These are phyloP conservation scores for Nannochloropsis oceanica DNA, from an alignment of 108 stramenopile species.

Conservation along the genomic window DNA sequence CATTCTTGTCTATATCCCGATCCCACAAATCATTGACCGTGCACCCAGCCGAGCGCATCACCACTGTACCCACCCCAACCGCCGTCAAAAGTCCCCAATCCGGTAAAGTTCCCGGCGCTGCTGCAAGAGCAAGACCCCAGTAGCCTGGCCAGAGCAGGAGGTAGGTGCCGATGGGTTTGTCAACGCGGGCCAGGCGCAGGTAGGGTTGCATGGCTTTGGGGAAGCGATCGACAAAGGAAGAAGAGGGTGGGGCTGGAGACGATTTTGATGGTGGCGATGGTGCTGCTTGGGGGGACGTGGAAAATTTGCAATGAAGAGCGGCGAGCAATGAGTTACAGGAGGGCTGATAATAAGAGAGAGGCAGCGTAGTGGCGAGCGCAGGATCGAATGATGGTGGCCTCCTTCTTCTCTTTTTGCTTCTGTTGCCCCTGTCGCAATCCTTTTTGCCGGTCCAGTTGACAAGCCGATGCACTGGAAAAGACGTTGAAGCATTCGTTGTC, in stretches of 20 bases:
- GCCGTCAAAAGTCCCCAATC: slow-evolving; percentile 24
- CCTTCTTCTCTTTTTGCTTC: no score
- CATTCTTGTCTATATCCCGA: slow-evolving; percentile 63
- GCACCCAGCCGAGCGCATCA: slow-evolving; percentile 72
- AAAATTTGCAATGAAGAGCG: no score
- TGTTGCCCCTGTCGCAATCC: no score
- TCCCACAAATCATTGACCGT: slow-evolving; percentile 99
- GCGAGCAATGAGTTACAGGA: no score
- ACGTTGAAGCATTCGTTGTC: no score
- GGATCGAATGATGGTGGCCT: no score
- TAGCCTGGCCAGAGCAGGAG: slow-evolving; percentile 37
- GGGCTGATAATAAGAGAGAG: no score
- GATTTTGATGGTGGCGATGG: neutral
- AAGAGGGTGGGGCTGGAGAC: neutral
- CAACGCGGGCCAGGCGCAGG: slow-evolving; percentile 22
- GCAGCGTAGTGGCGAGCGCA: no score
- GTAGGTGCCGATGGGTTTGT: slow-evolving; percentile 32
- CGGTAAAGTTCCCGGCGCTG: slow-evolving; percentile 22
- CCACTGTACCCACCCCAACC: slow-evolving; percentile 58
- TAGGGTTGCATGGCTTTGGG: slow-evolving; percentile 7
- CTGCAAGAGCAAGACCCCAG: slow-evolving; percentile 43
- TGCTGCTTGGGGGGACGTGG: neutral
- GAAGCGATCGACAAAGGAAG: neutral
- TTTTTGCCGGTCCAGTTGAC: no score
- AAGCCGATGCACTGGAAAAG: no score